Conservation (phyloP, 805 yeast species). For the Myxozyma mucilagina region DNA sequence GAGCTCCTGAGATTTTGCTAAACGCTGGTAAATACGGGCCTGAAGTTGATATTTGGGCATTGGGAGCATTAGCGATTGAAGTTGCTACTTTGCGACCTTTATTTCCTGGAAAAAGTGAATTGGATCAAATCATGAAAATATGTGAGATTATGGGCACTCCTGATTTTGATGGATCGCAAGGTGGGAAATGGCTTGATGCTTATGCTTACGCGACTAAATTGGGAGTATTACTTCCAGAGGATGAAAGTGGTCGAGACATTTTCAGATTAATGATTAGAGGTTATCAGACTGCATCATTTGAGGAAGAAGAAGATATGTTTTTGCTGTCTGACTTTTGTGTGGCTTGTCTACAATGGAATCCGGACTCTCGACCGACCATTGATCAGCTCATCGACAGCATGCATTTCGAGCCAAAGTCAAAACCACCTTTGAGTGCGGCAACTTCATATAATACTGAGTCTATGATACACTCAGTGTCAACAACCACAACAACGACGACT, state of each 20-base stretch:
- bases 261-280: constrained; percentile 1
- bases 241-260: constrained; percentile 3
- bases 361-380: constrained; percentile 43
- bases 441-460: no score
- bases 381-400: constrained; percentile 20
- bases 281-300: background rate
- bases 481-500: no score
- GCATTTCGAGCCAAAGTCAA: no score
- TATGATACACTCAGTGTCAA: no score
- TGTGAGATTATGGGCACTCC: constrained; percentile 77
- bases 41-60: constrained; percentile 90
- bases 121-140: constrained; percentile 75
- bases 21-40: constrained; percentile 59
- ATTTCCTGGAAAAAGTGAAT: constrained; percentile 78
- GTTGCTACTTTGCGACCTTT: constrained; percentile 72
- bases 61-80: constrained; percentile 88
- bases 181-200: constrained; percentile 77
- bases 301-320: background rate
- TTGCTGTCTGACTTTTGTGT: constrained; percentile 15
- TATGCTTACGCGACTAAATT: constrained; percentile 51
- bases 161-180: constrained; percentile 42
- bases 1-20: constrained; percentile 83
- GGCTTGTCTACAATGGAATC: constrained; percentile 74
- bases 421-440: no score
- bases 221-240: constrained; percentile 56